Evolutionary conservation across 2,329 filamentous ascomycete genomes (phyloP), one percentile per base, ranked within the genome.

Genomic region (Ceratocystis huliohia): DNA sequence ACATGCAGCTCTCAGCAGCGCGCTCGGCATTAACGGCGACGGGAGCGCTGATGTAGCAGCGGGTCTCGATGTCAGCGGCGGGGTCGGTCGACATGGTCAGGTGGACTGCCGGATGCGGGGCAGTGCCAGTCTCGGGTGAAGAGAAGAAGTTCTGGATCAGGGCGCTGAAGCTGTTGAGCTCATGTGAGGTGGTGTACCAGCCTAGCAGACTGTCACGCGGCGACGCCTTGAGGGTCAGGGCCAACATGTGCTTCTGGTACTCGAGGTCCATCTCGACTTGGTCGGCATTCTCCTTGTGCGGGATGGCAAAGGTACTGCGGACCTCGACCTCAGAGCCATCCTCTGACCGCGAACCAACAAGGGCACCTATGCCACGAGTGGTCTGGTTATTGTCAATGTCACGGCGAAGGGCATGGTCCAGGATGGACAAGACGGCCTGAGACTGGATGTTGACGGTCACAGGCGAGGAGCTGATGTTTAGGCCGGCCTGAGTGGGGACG

Each of bases 111-210:
- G 94, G 94, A 78, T 96, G 90, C 65, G 94, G 94, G 81, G 88
- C 96, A 67, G 94, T 99, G 75, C 94, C 94, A 70, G 96, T 96
- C 74, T 96, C 94, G 74, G 95, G 91, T 74, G 91, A 89, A 74
- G 89, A 90, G 82, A 97, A 99, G 82, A 97, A 99, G 83, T 99
- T 99, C 80, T 99, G 94, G 78, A 96, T 99, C 73, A 99, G 85
- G 73, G 94, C 94, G 76, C 88, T 94, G 83, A 99, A 99, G 76
- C 88, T 96, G 85, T 99, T 97, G 74, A 99, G 85, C 79, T 97
- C 93, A 76, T 90, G 88, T 74, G 89, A 92, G 63, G 94, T 99
- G 70, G 94, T 96, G 80, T 99, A 99, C 94, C 94, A 99, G 74
- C 94, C 94, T 69, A 99, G 88, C 68, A 99, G 84, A 65, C 91